Base-by-base conservation (phyloP, 169 alveolate species). In the Babesia caballi region DNA sequence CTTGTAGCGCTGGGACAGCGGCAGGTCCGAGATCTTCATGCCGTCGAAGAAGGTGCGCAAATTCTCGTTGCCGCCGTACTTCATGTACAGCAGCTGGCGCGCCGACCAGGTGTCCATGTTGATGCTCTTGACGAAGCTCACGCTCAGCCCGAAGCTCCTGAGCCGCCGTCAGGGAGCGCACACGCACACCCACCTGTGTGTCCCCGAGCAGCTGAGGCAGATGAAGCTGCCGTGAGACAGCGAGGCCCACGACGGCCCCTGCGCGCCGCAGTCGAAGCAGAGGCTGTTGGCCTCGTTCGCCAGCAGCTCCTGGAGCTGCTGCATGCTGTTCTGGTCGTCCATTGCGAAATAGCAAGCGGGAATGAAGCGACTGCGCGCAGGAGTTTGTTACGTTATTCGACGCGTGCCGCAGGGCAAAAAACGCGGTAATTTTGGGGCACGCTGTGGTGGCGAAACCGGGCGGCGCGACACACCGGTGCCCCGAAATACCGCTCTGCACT, bases 231-330 rank as follows among this genome's bases (percentile, higher is more conserved):
- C 98, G 83, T 95, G 95, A 44, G 94, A 94, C n/a, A 96, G 93
- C 27, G 97, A 93, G 27, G 97, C 97, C 98, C 99, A 96, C 61
- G 95, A 92, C 9, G 99, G 98, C 14, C 95, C 95, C 25, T 90
- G 71, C 4, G 94, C 77, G 11, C 95, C 91, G 69, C 92, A 87
- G 46, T 87, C 92, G 58, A 87, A 87, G 47, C 92, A 87, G 33
- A 52, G 61, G 53, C 75, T 71, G 52, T 87, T 87, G 35, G 83
- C 70, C 36, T 67, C 71, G n/a, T 38, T 61, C 51, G 76, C 68
- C 14, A 78, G 46, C 6, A 78, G 76, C 65, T 78, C 83, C 23
- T 59, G 83, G 36, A 78, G 59, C 68, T 78, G 83, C n/a, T 40
- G 50, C 41, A 69, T 51, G 25, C 66, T 60, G 58, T 63, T 69